Evolutionary conservation across 306 rosid genomes (phyloP), one percentile per base, ranked within the genome.

Genomic region (Cicer arietinum): DNA sequence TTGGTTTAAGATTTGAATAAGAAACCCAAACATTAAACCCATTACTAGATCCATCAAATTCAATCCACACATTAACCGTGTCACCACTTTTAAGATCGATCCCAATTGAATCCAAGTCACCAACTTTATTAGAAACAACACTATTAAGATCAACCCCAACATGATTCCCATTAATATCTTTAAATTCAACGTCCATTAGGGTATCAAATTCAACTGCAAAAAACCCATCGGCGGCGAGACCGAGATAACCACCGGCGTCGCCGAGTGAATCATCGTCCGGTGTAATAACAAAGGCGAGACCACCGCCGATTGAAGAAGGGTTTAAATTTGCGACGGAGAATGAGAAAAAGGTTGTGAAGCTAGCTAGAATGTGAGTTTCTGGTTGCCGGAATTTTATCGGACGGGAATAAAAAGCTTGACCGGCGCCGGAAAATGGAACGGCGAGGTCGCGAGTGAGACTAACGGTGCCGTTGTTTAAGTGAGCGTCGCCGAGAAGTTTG

Each of bases 181-280:
- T 84, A 76, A 89, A 95, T 77, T 89, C 97, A 7, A 88, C 96
- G 81, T 95, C 98, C 99, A 92, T 92, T 0, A 92, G 84, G 0
- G 99, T 95, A 51, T 95, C 99, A 47, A 92, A 95, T 68, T 95
- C 99, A 7, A 92, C 93, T n/a, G 99, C 99, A 50, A 95, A 43
- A 45, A 85, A 95, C 0, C 82, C 85, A 1, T 79, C n/a, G 0
- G 77, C 81, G 2, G 66, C 72, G 6, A 95, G 86, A 0, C 99
- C 99, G n/a, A 95, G 81, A 43, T 52, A 86, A 12, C 98, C 98
- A 0, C 99, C 99, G 4, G 97, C 90, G 30, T 82, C 88, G 0
- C 99, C 99, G 18, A 95, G 39, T 0, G 84, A 6, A 1, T 86
- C 86, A 4, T 73, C 90, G 54, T 92, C 96, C 7, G 99, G 92